phyloP scores from a whole-genome alignment of 805 yeast species.

The Yarrowia sp. region DNA sequence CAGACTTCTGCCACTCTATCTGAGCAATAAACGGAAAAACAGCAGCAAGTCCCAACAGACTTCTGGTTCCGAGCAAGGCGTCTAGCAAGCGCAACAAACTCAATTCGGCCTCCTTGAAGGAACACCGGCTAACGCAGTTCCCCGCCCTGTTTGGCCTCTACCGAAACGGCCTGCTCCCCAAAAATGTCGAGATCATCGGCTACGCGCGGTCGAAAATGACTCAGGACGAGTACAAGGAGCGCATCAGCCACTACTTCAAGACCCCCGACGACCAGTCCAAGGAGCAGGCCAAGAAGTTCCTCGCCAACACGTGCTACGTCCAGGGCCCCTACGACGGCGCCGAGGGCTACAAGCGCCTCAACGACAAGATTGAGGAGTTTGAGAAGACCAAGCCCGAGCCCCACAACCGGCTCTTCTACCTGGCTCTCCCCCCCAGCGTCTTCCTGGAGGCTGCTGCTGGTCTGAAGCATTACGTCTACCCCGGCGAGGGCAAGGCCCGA shows the following conservation, averaged over 20 bases:
- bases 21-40: constrained; percentile 18
- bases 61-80: constrained; percentile 11
- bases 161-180: constrained; percentile 74
- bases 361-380: constrained; percentile 53
- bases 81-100: constrained; percentile 10
- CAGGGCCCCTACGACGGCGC: constrained; percentile 77
- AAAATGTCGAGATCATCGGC: constrained; percentile 73
- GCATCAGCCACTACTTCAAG: constrained; percentile 64
- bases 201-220: constrained; percentile 83
- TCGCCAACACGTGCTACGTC: constrained; percentile 63
- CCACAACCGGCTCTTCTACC: constrained; percentile 81
- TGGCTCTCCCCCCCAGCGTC: constrained; percentile 93
- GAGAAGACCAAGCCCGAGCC: constrained; percentile 51
- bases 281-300: constrained; percentile 55
- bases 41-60: constrained; percentile 19
- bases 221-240: constrained; percentile 61
- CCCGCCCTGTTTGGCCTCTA: constrained; percentile 46
- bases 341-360: constrained; percentile 66
- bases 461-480: constrained; percentile 66
- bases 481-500: constrained; percentile 65
- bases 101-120: neutral
- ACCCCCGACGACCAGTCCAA: constrained; percentile 47
- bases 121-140: constrained; percentile 33
- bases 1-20: neutral
- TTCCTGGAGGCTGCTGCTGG: constrained; percentile 76